Conservation (phyloP, 2,329 filamentous ascomycete species). For the Akanthomyces uredinophilus region DNA sequence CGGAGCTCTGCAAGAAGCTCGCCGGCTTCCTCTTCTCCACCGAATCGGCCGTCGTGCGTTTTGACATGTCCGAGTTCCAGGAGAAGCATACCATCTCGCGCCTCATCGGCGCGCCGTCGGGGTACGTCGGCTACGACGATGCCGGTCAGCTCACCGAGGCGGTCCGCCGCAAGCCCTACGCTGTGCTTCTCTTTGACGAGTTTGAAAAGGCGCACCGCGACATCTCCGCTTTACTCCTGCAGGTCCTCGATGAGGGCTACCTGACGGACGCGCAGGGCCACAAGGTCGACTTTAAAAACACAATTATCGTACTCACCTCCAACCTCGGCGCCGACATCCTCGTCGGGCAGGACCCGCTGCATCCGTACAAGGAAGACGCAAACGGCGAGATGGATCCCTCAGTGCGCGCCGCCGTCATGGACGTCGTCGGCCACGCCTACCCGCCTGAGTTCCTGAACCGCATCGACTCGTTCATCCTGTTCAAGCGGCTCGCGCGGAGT, state of each 20-base stretch:
- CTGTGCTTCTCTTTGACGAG: conserved; percentile 91
- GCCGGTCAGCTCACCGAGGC: conserved; percentile 94
- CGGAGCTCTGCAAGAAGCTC: conserved; percentile 93
- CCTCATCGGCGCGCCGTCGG: conserved; percentile 86
- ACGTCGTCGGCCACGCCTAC: conserved; percentile 69
- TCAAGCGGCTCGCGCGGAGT: conserved; percentile 73
- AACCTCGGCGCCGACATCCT: conserved; percentile 92
- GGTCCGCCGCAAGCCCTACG: conserved; percentile 90
- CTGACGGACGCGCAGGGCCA: conserved; percentile 93
- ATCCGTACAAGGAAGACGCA: conserved; percentile 57
- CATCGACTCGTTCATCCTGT: conserved; percentile 94
- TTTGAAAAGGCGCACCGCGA: conserved; percentile 97
- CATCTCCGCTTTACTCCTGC: conserved; percentile 84
- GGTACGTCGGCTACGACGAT: conserved; percentile 95
- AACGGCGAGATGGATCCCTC: conserved; percentile 67
- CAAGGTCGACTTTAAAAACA: conserved; percentile 95
- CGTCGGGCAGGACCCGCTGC: conserved; percentile 64
- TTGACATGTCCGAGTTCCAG: conserved; percentile 97
- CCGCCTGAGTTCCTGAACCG: conserved; percentile 95
- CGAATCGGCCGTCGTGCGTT: conserved; percentile 82
- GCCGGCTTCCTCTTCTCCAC: conserved; percentile 91
- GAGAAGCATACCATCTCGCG: conserved; percentile 95
- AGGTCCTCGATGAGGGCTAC: conserved; percentile 94
- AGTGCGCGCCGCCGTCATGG: conserved; percentile 78
- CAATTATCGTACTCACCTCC: conserved; percentile 91